Percentiles rank a stretch among this genome's conserved stretches.
Evolutionary conservation across 2,329 filamentous ascomycete genomes (phyloP).

Genomic region (Botrytis tulipae): DNA sequence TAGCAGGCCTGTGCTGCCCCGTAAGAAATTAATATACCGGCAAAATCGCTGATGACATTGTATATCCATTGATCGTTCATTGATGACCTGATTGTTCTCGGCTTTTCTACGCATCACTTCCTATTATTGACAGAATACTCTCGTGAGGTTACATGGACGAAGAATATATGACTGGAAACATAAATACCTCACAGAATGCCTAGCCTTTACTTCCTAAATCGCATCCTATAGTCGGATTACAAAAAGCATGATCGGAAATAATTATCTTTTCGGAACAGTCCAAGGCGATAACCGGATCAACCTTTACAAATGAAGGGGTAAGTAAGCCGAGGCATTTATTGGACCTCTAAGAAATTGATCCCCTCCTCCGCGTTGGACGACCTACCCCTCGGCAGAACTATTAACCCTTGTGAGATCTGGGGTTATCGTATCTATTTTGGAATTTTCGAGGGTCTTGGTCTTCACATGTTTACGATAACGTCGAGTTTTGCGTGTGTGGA

Average conservation of each 20-base stretch:
- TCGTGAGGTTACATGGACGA: neutral
- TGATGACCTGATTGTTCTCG: neutral
- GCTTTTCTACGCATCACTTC: neutral
- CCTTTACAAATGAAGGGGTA: neutral
- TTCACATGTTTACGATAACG: slow-evolving; percentile 1
- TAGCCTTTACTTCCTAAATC: neutral
- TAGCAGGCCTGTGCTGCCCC: neutral
- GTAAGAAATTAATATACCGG: slow-evolving; percentile 9
- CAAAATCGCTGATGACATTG: neutral
- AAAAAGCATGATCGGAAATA: slow-evolving; percentile 8
- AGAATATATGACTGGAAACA: neutral
- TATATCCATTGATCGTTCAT: neutral
- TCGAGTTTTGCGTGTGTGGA: neutral
- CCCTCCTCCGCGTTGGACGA: neutral
- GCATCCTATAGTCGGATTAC: slow-evolving; percentile 3
- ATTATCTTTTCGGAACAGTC: neutral
- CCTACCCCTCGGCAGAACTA: neutral
- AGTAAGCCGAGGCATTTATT: slow-evolving; percentile 3
- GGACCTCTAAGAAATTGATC: neutral
- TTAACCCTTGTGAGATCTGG: neutral
- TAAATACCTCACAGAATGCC: neutral
- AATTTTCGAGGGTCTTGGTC: neutral
- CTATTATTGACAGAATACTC: neutral
- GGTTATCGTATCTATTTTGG: neutral
- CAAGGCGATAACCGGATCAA: neutral